These are phyloP conservation scores for Penicillium sp. DNA, from an alignment of 2,329 filamentous ascomycete genomes.

Conservation along the genomic window DNA sequence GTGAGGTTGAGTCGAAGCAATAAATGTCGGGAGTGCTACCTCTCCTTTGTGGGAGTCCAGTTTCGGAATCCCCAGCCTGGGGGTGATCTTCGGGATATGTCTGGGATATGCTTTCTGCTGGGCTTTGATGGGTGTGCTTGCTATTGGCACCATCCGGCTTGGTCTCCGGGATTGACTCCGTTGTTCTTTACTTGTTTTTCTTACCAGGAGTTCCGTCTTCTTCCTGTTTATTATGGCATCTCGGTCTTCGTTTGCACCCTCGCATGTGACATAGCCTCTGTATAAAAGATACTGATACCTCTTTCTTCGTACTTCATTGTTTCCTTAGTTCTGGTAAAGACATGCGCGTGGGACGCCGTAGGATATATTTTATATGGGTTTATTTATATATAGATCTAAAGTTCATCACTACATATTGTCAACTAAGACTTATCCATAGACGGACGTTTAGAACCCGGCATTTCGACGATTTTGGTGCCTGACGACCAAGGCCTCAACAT, in stretches of 20 bases:
- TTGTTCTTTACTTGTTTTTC: slow-evolving; percentile 8
- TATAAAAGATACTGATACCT: slow-evolving; percentile 27
- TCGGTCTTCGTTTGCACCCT: slow-evolving; percentile 16
- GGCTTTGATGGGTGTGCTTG: neutral
- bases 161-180: slow-evolving; percentile 3
- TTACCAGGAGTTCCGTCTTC: slow-evolving; percentile 20
- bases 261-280: slow-evolving; percentile 28
- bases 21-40: neutral
- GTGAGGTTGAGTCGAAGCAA: slow-evolving; percentile 12
- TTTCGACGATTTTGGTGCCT: neutral
- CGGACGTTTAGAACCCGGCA: neutral
- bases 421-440: neutral
- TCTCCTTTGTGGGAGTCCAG: neutral
- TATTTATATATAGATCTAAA: neutral
- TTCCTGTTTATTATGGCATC: slow-evolving; percentile 19
- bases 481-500: neutral
- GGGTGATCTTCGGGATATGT: neutral
- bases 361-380: neutral
- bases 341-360: too few relatives aligned
- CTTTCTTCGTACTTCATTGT: neutral
- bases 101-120: slow-evolving; percentile 2
- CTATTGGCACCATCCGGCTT: neutral
- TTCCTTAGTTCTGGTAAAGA: neutral
- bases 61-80: neutral
- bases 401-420: neutral